Conservation (phyloP, 2,329 filamentous ascomycete species). For the Aureobasidium musti region DNA sequence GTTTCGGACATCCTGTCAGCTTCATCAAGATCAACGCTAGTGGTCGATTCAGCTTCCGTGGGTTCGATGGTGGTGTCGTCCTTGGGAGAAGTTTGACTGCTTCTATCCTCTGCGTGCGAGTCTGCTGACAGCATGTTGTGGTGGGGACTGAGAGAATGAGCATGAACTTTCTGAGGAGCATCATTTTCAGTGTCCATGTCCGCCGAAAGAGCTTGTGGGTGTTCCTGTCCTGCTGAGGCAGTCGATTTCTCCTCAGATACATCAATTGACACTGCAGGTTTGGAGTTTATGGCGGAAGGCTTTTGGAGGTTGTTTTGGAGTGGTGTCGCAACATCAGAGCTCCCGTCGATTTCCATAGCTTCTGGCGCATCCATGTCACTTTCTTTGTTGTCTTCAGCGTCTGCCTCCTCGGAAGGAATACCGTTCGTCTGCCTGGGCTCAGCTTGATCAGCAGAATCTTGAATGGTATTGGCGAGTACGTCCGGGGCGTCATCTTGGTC, state of each 20-base stretch:
- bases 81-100: constrained; percentile 31
- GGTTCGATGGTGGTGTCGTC: constrained; percentile 31
- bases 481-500: background rate
- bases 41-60: constrained; percentile 33
- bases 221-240: background rate
- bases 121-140: constrained; percentile 28
- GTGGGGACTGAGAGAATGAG: constrained; percentile 6
- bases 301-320: background rate
- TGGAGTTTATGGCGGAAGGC: background rate
- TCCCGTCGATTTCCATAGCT: background rate
- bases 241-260: background rate
- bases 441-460: constrained; percentile 11
- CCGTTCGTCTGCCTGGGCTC: background rate
- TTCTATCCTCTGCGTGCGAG: constrained; percentile 31
- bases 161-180: background rate
- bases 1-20: constrained; percentile 29
- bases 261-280: background rate
- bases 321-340: background rate
- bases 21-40: constrained; percentile 31
- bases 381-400: background rate
- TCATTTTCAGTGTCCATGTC: background rate
- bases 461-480: background rate
- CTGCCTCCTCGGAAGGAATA: background rate
- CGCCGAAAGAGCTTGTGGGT: background rate
- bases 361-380: background rate